Conservation (phyloP, 176 grass and related monocot genomes). For the Tuctoria greenei region DNA sequence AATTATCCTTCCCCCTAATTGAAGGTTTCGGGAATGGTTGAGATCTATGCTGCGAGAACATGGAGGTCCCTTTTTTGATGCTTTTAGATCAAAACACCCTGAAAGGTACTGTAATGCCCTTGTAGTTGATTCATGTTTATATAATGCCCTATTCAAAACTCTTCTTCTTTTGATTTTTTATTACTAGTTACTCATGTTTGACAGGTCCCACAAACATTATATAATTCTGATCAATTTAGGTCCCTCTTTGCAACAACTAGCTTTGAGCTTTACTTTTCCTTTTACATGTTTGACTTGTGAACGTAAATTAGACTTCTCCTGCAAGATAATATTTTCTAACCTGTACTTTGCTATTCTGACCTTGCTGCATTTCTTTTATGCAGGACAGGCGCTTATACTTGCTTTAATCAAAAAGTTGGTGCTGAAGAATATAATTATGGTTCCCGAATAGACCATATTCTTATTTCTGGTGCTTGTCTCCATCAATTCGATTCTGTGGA, state of each 20-base stretch:
- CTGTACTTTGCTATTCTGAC: not conserved
- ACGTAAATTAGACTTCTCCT: not conserved
- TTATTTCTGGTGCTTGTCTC: constrained; percentile 72
- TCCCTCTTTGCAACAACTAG: not conserved
- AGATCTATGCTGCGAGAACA: constrained; percentile 75
- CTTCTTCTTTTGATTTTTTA: constrained; percentile 16
- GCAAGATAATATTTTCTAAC: not conserved
- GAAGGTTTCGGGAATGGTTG: constrained; percentile 87
- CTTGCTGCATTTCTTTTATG: constrained; percentile 23
- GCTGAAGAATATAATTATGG: constrained; percentile 98
- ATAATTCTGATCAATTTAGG: not conserved
- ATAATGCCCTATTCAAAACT: not conserved
- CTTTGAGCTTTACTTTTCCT: not conserved
- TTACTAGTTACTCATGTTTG: constrained; percentile 21
- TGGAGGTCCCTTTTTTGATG: constrained; percentile 81
- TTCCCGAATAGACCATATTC: constrained; percentile 91
- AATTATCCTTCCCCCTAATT: constrained; percentile 19
- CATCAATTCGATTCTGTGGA: constrained; percentile 55
- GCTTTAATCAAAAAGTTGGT: constrained; percentile 78
- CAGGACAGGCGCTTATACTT: constrained; percentile 80
- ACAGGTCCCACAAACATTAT: not conserved
- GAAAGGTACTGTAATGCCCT: constrained; percentile 54
- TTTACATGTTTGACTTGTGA: constrained; percentile 1
- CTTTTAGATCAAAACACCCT: constrained; percentile 89
- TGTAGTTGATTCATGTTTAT: constrained; percentile 18